phyloP scores from a whole-genome alignment of 306 rosid genomes.

The Quercus aquifolioides region DNA sequence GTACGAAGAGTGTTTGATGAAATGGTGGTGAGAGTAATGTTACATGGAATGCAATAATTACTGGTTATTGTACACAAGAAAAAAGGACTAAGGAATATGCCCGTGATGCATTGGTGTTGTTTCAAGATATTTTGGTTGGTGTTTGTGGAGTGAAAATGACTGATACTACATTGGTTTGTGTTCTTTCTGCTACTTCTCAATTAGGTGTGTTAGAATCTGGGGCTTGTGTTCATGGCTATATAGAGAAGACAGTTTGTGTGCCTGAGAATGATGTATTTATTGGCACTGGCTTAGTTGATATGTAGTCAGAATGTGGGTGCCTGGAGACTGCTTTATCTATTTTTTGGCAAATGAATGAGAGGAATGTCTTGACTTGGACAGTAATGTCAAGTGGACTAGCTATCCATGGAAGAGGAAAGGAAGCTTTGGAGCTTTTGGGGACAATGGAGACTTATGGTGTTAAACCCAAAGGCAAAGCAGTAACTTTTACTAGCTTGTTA shows the following conservation, averaged over 20 bases:
- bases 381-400: conserved; percentile 64
- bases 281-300: conserved; percentile 74
- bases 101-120: conserved; percentile 44
- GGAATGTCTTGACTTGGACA: conserved; percentile 74
- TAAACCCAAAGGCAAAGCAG: conserved; percentile 60
- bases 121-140: conserved; percentile 55
- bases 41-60: conserved; percentile 75
- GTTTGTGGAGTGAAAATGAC: conserved; percentile 48
- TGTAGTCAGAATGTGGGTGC: conserved; percentile 83
- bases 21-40: conserved; percentile 52
- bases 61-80: conserved; percentile 57
- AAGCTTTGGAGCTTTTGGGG: conserved; percentile 54
- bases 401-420: conserved; percentile 64
- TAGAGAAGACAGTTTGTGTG: conserved; percentile 37
- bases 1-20: conserved; percentile 69
- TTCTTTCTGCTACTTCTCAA: conserved; percentile 67
- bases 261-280: conserved; percentile 66
- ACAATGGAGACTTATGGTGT: conserved; percentile 49
- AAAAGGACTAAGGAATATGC: conserved; percentile 32
- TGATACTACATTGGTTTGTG: conserved; percentile 61
- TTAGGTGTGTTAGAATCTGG: conserved; percentile 57
- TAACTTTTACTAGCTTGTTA: conserved; percentile 45
- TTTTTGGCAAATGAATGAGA: conserved; percentile 50
- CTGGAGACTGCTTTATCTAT: conserved; percentile 44
- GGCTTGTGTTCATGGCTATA: conserved; percentile 63